Percentiles rank a stretch among this genome's conserved stretches.
phyloP scores from a whole-genome alignment of 805 yeast genomes.

The Kuraishia hungarica region DNA sequence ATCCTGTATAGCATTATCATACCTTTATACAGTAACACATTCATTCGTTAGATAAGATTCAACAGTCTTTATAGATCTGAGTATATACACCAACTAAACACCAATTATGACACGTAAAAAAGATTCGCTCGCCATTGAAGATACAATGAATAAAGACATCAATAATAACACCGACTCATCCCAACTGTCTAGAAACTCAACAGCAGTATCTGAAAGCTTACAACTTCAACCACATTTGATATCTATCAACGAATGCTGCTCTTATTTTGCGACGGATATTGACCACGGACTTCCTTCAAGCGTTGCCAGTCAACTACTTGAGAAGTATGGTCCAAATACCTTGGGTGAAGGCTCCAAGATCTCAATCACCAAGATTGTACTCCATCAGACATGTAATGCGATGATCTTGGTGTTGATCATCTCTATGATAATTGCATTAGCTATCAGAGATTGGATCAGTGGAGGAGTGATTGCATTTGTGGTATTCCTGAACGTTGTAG shows the following conservation, averaged over 20 bases:
- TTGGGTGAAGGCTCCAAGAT: slow-evolving; percentile 54
- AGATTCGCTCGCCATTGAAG: neutral
- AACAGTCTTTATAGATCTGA: too few species aligned
- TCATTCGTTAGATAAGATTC: neutral
- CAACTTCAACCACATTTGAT: neutral
- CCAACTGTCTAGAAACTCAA: neutral
- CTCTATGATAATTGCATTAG: slow-evolving; percentile 63
- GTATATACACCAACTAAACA: neutral
- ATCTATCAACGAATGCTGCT: neutral
- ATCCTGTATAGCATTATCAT: neutral
- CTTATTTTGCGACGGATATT: slow-evolving; percentile 24
- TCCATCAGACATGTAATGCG: slow-evolving; percentile 68
- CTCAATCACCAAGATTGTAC: slow-evolving; percentile 42
- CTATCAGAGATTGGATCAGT: slow-evolving; percentile 70
- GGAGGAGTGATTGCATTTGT: slow-evolving; percentile 77
- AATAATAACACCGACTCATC: neutral
- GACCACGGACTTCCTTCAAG: slow-evolving; percentile 37
- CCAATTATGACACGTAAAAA: neutral
- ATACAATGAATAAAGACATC: neutral
- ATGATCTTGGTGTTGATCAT: slow-evolving; percentile 68
- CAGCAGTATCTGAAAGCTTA: neutral
- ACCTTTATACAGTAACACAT: neutral
- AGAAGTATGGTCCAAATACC: slow-evolving; percentile 45
- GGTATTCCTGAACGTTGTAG: slow-evolving; percentile 49
- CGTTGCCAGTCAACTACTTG: slow-evolving; percentile 20